These are phyloP conservation scores for Paraconiothyrium sp. DNA, from an alignment of 2,329 filamentous ascomycete species.

Conservation along the genomic window DNA sequence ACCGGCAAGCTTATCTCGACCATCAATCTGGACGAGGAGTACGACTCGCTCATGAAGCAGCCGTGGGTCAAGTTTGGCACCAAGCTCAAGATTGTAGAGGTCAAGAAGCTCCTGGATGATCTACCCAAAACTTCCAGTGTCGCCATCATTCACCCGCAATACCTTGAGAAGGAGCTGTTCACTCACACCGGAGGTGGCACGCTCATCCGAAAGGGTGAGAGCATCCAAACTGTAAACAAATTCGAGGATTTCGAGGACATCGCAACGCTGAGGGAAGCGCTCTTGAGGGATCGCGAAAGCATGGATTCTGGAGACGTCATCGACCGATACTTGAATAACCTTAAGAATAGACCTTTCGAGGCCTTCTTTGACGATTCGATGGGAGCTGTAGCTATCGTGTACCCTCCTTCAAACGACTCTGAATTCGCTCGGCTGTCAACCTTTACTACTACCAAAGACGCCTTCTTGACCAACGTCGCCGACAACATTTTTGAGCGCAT, in stretches of 20 bases:
- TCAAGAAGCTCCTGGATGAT: constrained; percentile 89
- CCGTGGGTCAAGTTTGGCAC: constrained; percentile 96
- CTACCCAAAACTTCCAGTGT: constrained; percentile 93
- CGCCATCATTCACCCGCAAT: constrained; percentile 95
- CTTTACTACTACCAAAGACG: constrained; percentile 91
- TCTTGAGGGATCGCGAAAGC: constrained; percentile 82
- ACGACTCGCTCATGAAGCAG: constrained; percentile 89
- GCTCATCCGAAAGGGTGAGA: constrained; percentile 89
- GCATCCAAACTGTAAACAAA: constrained; percentile 77
- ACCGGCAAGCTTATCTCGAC: constrained; percentile 95
- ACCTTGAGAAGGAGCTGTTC: constrained; percentile 95
- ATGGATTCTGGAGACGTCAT: constrained; percentile 84
- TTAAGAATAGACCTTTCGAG: constrained; percentile 82
- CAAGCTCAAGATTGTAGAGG: constrained; percentile 95
- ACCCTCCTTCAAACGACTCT: constrained; percentile 74
- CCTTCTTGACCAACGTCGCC: constrained; percentile 92
- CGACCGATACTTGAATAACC: constrained; percentile 83
- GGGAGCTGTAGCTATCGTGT: constrained; percentile 89
- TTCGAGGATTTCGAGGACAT: constrained; percentile 80
- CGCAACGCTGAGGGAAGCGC: constrained; percentile 79
- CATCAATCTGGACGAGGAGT: constrained; percentile 98
- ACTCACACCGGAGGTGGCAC: constrained; percentile 96
- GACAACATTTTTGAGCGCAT: constrained; percentile 95
- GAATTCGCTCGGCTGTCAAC: constrained; percentile 85
- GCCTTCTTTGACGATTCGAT: constrained; percentile 95